Base-by-base conservation (phyloP, 768 basidiomycete genomes). In the Boletus bicolor region DNA sequence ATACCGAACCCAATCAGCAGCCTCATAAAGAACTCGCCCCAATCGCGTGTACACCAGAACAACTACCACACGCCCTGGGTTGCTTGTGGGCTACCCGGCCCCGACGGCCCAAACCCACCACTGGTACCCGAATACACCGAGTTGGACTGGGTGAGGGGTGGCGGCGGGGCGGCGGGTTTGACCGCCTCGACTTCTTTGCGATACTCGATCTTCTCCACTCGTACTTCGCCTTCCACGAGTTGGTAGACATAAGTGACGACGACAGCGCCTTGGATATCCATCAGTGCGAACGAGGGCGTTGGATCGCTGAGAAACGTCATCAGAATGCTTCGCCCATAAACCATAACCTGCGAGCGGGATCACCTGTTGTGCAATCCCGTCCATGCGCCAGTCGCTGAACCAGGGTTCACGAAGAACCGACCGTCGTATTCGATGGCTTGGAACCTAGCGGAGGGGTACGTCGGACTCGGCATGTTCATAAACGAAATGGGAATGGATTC, bases 221-320 rank as follows among this genome's bases (percentile, higher is more conserved):
- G 80, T 3, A 95, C 93, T 71, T 95, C 93, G 41, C 92, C 91
- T 42, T 95, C 93, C 44, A 96, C 88, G 32, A 96, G 83, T 67
- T 95, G 93, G 71, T 96, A 98, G 4, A 98, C 94, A 66, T 97
- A 98, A 3, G 96, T 98, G 28, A 97, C 94, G 35, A 99, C 91
- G 9, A 96, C 93, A 3, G 92, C 85, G 5, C 97, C 97, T 74
- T 99, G 97, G 36, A 99, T 87, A 69, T 98, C 97, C 89, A 99
- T 93, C 44, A 98, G 75, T 1, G 97, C 97, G 66, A 99, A 99
- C 3, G 93, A 94, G 0, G 97, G 96, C 2, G 82, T 93, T 3
- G 89, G 86, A 30, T 93, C 92, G 4, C 93, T 94, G 64, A 7
- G 36, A 10, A 10, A 37, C 11, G 42, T 7, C 17, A 32, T 61